These are phyloP conservation scores for Lablab purpureus DNA, from an alignment of 306 rosid species.

Conservation along the genomic window DNA sequence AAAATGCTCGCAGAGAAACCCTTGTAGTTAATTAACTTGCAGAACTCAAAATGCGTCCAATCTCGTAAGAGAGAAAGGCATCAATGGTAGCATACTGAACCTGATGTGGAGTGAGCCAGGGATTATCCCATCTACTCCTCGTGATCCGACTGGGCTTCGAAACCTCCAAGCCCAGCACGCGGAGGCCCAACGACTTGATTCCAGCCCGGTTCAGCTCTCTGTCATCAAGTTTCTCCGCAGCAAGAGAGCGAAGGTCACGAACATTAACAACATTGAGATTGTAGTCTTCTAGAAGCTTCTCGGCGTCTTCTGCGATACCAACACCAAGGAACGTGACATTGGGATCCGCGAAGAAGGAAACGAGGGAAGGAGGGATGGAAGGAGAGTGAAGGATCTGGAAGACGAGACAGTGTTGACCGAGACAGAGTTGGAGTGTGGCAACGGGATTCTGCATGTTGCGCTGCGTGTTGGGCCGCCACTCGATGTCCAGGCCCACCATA, in stretches of 20 bases:
- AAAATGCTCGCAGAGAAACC: too few species aligned
- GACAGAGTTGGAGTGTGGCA: constrained; percentile 50
- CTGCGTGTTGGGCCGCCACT: constrained; percentile 57
- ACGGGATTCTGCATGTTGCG: constrained; percentile 32
- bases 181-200: constrained; percentile 31
- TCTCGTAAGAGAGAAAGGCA: constrained; percentile 49
- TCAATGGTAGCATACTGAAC: constrained; percentile 52
- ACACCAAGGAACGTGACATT: constrained; percentile 46
- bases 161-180: constrained; percentile 32
- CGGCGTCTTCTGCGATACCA: constrained; percentile 46
- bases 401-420: constrained; percentile 44
- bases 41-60: constrained; percentile 32
- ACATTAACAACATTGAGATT: neutral
- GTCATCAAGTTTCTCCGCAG: neutral
- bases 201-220: constrained; percentile 1
- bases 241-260: constrained; percentile 46
- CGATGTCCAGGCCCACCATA: constrained; percentile 52
- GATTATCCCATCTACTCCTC: constrained; percentile 45
- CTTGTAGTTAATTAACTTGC: too few species aligned
- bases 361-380: constrained; percentile 27
- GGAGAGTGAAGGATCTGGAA: constrained; percentile 54
- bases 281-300: constrained; percentile 45
- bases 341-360: constrained; percentile 31
- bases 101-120: constrained; percentile 36
- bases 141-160: constrained; percentile 39